Percentiles rank a stretch among this genome's conserved stretches.
Evolutionary conservation across 129 eudicot genomes (phyloP).

Genomic region (Silybum marianum): DNA sequence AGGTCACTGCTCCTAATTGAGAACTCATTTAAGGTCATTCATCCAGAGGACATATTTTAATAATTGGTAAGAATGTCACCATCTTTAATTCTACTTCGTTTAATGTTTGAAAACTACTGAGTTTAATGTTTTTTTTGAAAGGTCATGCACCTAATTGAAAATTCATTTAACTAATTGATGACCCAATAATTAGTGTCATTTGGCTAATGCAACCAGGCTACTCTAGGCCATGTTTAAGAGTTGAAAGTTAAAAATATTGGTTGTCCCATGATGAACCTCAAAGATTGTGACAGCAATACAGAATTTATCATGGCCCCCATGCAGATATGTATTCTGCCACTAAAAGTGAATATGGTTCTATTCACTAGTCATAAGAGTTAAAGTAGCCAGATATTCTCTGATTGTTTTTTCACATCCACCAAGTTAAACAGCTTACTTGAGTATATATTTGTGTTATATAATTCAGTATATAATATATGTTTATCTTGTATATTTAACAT

Average conservation of each 20-base stretch:
- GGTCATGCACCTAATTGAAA: too few relatives aligned
- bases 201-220: background rate
- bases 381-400: constrained; percentile 28
- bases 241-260: constrained; percentile 20
- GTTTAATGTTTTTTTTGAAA: too few relatives aligned
- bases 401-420: constrained; percentile 13
- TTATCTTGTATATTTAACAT: constrained; percentile 1
- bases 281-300: constrained; percentile 27
- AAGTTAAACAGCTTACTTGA: background rate
- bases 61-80: background rate
- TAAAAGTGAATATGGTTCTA: constrained; percentile 41
- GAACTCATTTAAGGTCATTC: background rate
- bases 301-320: constrained; percentile 32
- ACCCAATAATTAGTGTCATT: too few relatives aligned
- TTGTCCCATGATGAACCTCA: constrained; percentile 31
- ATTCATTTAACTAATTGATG: too few relatives aligned
- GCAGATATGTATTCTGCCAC: constrained; percentile 31
- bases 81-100: background rate
- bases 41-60: background rate
- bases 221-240: constrained; percentile 29
- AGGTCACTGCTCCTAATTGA: background rate
- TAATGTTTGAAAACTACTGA: too few relatives aligned
- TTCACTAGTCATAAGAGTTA: constrained; percentile 21
- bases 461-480: background rate
- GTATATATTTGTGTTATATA: background rate